A percentile compares a stretch with the other conserved stretches of the same genome.
These are phyloP conservation scores for Nakataea oryzae DNA, from an alignment of 2,329 filamentous ascomycete genomes.

Conservation along the genomic window DNA sequence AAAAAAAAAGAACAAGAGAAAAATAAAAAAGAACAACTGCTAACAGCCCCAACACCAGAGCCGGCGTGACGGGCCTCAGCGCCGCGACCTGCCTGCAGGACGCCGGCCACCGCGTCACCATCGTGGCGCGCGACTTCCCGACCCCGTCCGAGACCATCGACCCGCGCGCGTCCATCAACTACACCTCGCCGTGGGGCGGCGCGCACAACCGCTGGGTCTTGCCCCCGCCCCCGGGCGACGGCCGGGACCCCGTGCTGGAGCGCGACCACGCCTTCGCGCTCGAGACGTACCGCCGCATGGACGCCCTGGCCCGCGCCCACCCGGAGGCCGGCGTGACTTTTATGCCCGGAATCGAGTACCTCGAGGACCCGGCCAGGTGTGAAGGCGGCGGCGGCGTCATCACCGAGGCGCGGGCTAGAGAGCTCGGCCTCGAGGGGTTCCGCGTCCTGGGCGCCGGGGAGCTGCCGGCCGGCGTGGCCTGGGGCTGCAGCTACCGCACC, in stretches of 20 bases:
- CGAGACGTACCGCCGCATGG: slow-evolving; percentile 31
- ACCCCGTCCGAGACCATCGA: slow-evolving; percentile 33
- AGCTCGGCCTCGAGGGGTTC: slow-evolving; percentile 26
- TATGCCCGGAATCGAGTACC: slow-evolving; percentile 38
- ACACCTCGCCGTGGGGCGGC: slow-evolving; percentile 46
- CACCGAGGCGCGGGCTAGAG: slow-evolving; percentile 18
- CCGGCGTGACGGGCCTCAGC: slow-evolving; percentile 42
- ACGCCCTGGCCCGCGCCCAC: slow-evolving; percentile 14
- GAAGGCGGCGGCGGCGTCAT: slow-evolving; percentile 13
- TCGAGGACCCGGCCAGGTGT: slow-evolving; percentile 28
- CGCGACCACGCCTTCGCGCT: slow-evolving; percentile 33
- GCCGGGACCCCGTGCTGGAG: slow-evolving; percentile 8
- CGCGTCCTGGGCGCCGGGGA: slow-evolving; percentile 22
- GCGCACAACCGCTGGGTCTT: slow-evolving; percentile 44
- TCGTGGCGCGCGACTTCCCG: slow-evolving; percentile 36
- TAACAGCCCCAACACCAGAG: slow-evolving; percentile 22
- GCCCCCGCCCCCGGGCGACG: slow-evolving; percentile 18
- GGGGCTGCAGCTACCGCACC: slow-evolving; percentile 40
- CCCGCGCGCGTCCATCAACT: slow-evolving; percentile 31
- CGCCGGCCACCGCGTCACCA: slow-evolving; percentile 26
- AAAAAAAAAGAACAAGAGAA: not conserved
- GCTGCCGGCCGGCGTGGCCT: slow-evolving; percentile 27
- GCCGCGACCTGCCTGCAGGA: slow-evolving; percentile 34
- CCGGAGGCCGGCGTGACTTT: slow-evolving; percentile 36
- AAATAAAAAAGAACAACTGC: not conserved